Conservation (phyloP, 2,329 filamentous ascomycete species). For the Nemania diffusa region DNA sequence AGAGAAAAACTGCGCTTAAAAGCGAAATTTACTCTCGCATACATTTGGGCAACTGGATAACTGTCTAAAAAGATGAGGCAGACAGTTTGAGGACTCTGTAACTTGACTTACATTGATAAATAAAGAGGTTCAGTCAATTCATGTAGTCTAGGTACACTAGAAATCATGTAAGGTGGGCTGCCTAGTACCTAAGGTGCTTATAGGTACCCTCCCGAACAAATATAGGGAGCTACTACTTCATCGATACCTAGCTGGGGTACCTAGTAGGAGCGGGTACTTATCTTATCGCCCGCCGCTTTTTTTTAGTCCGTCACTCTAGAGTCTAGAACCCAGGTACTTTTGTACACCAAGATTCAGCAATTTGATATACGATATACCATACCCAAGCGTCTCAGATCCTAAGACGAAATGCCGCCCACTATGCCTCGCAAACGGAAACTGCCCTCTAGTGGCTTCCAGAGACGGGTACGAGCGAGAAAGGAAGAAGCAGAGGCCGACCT, state of each 20-base stretch:
- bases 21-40: neutral
- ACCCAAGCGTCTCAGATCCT: neutral
- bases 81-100: neutral
- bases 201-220: no score
- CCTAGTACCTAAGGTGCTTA: no score
- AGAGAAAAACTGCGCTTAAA: constrained; percentile 11
- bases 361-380: neutral
- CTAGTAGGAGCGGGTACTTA: no score
- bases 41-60: constrained; percentile 17
- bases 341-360: neutral
- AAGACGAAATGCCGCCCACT: constrained; percentile 39
- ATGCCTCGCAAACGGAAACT: constrained; percentile 55
- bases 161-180: neutral
- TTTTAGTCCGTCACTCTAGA: neutral
- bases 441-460: constrained; percentile 51
- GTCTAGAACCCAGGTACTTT: neutral
- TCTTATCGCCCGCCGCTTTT: no score
- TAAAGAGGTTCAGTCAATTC: neutral
- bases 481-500: constrained; percentile 56
- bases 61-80: neutral
- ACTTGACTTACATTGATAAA: neutral
- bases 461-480: constrained; percentile 57
- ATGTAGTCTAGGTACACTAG: neutral
- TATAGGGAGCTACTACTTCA: no score
- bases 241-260: no score